Evolutionary conservation across 2,329 filamentous ascomycete species (phyloP).

Genomic region (Davidsoniella neocaledoniae): DNA sequence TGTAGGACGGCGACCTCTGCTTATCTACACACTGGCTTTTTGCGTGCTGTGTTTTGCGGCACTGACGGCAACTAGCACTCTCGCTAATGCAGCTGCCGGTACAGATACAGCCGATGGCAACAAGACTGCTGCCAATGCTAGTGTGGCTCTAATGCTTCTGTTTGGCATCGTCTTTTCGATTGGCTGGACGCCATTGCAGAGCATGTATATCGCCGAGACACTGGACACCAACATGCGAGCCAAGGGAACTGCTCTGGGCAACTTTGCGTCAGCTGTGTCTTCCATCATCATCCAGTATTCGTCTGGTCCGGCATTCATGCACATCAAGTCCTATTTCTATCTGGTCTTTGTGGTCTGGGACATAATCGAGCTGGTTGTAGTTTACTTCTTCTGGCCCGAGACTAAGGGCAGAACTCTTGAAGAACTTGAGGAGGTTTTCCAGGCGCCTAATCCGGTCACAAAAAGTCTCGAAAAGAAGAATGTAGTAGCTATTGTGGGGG

Average conservation of each 20-base stretch:
- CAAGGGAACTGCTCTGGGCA: constrained; percentile 26
- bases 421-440: constrained; percentile 35
- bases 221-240: constrained; percentile 20
- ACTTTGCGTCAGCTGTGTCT: constrained; percentile 23
- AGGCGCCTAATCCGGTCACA: constrained; percentile 28
- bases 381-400: constrained; percentile 34
- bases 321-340: constrained; percentile 29
- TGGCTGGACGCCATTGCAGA: constrained; percentile 31
- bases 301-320: constrained; percentile 25
- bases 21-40: constrained; percentile 30
- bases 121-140: constrained; percentile 23
- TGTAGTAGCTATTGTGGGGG: constrained; percentile 16
- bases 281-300: constrained; percentile 28
- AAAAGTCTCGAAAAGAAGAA: constrained; percentile 27
- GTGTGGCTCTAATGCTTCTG: constrained; percentile 34
- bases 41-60: constrained; percentile 30
- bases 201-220: constrained; percentile 22
- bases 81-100: constrained; percentile 12
- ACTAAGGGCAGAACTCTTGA: constrained; percentile 34
- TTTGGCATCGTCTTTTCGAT: constrained; percentile 35
- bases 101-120: constrained; percentile 18
- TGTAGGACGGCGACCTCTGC: constrained; percentile 38
- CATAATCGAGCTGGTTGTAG: constrained; percentile 24
- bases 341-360: constrained; percentile 30
- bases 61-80: constrained; percentile 31